These are phyloP conservation scores for Tolypocladium capitatum DNA, from an alignment of 2,329 filamentous ascomycete species.

Conservation along the genomic window DNA sequence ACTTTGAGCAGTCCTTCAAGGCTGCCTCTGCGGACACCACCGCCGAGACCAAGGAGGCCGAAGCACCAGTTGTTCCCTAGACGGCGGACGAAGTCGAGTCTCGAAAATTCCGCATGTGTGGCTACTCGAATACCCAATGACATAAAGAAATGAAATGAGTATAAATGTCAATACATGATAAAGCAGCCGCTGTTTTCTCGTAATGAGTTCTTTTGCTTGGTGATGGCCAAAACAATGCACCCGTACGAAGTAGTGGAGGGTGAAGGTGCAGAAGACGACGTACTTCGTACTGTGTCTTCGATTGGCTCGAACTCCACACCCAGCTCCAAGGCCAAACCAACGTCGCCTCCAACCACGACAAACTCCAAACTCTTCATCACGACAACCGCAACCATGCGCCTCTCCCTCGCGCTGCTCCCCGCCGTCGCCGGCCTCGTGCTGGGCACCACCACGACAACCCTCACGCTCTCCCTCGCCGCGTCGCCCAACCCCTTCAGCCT, in stretches of 20 bases:
- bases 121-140: neutral
- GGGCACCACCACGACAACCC: slow-evolving; percentile 16
- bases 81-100: neutral
- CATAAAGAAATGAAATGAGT: neutral
- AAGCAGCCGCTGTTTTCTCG: neutral
- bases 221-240: neutral
- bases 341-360: neutral
- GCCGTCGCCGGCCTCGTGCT: slow-evolving; percentile 14
- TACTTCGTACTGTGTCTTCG: no score
- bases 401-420: neutral
- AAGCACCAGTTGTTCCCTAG: slow-evolving; percentile 21
- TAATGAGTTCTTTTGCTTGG: neutral
- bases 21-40: slow-evolving; percentile 35
- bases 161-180: neutral
- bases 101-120: neutral
- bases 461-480: slow-evolving; percentile 33
- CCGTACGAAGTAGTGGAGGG: neutral
- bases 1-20: slow-evolving; percentile 85
- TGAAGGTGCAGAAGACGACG: neutral
- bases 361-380: neutral
- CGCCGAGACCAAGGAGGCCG: slow-evolving; percentile 21
- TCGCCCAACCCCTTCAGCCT: slow-evolving; percentile 39
- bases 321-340: neutral
- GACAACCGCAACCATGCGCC: neutral
- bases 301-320: neutral